Evolutionary conservation across 306 rosid genomes (phyloP).

Genomic region (Cicer pinnatifidum): DNA sequence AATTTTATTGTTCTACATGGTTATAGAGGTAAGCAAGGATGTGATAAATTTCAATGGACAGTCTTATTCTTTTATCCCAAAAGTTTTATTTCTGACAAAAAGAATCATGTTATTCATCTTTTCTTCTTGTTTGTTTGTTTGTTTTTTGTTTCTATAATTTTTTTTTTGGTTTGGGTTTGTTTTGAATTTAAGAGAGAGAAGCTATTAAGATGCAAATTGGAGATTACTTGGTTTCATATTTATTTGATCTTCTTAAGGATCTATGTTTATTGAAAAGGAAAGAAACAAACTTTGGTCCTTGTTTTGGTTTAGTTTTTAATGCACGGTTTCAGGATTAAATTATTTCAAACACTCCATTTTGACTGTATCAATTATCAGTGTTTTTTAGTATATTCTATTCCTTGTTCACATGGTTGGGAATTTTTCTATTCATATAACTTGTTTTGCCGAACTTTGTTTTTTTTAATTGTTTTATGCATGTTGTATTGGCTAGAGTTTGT

Average conservation of each 20-base stretch:
- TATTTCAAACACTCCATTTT: constrained; percentile 42
- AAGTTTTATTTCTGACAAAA: not conserved
- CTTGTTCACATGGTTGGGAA: constrained; percentile 55
- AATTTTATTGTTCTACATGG: constrained; percentile 29
- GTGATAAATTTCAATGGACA: constrained; percentile 21
- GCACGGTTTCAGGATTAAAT: constrained; percentile 41
- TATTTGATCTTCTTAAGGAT: constrained; percentile 39
- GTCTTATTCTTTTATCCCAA: constrained; percentile 11
- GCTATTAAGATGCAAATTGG: constrained; percentile 34
- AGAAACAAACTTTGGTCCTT: constrained; percentile 38
- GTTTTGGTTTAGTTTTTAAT: constrained; percentile 40
- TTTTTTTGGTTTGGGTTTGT: not conserved
- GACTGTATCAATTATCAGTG: constrained; percentile 43
- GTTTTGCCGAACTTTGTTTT: not conserved
- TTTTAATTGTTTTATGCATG: constrained; percentile 20
- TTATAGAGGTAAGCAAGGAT: constrained; percentile 42
- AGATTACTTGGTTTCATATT: constrained; percentile 43
- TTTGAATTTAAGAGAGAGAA: constrained; percentile 26
- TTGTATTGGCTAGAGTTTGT: constrained; percentile 50
- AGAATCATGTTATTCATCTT: constrained; percentile 13
- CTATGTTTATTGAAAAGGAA: constrained; percentile 41
- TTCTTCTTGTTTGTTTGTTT: not conserved
- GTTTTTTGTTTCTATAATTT: not conserved
- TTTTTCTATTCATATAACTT: constrained; percentile 37
- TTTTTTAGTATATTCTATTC: constrained; percentile 55